Evolutionary conservation across 2,329 filamentous ascomycete genomes (phyloP).

Genomic region (Fusarium kyushuense): DNA sequence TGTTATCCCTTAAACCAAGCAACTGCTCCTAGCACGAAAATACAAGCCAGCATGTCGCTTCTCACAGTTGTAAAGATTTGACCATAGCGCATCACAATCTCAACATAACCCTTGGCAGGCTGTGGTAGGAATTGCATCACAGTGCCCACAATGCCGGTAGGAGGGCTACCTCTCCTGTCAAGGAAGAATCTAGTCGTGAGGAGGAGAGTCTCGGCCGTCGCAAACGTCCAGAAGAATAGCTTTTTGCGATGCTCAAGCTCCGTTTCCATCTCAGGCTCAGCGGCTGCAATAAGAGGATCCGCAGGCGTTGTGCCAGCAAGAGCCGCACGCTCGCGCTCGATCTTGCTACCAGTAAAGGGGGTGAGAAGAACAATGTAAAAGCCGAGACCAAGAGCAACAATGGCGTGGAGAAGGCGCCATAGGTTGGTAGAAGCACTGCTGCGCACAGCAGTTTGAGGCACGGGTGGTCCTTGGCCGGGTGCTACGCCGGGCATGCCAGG

Average conservation of each 20-base stretch:
- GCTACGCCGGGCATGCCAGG: conserved; percentile 53
- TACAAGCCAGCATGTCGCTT: conserved; percentile 78
- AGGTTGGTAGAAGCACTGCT: conserved; percentile 60
- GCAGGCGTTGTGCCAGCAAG: conserved; percentile 45
- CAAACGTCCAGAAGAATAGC: conserved; percentile 82
- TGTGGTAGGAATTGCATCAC: conserved; percentile 74
- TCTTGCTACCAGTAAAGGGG: conserved; percentile 74
- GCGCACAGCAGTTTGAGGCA: conserved; percentile 47
- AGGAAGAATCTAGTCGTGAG: conserved; percentile 78
- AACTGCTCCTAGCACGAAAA: conserved; percentile 78
- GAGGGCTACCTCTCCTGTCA: conserved; percentile 70
- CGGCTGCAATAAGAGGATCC: conserved; percentile 39
- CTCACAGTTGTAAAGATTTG: conserved; percentile 79
- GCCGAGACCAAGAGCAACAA: conserved; percentile 77
- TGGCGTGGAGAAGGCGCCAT: conserved; percentile 80
- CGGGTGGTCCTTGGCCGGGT: conserved; percentile 50
- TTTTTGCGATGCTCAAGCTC: conserved; percentile 51
- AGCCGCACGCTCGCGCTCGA: conserved; percentile 65
- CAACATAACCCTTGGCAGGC: conserved; percentile 71
- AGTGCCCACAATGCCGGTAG: conserved; percentile 72
- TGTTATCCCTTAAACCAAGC: conserved; percentile 56
- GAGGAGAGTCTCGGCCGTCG: conserved; percentile 78
- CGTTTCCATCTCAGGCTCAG: conserved; percentile 47
- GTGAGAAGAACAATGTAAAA: conserved; percentile 77
- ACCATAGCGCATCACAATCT: conserved; percentile 72